Conservation (phyloP, 2,329 filamentous ascomycete genomes). For the Penicillium freii region DNA sequence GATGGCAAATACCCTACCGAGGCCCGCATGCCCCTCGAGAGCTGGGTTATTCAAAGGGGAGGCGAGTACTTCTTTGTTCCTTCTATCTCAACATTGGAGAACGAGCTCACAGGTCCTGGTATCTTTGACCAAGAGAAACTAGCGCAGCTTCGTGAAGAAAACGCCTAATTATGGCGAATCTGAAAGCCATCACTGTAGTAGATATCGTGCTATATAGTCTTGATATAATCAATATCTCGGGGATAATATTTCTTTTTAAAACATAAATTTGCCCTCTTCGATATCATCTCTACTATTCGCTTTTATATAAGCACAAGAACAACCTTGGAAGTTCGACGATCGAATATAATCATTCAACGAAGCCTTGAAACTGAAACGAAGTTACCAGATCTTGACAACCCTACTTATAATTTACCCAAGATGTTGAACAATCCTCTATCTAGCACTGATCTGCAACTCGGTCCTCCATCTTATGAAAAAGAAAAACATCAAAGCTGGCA, state of each 20-base stretch:
- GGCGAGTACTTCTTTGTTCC: conserved; percentile 51
- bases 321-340: background rate
- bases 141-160: background rate
- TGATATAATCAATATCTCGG: background rate
- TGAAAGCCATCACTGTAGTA: background rate
- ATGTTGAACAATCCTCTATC: no score
- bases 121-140: conserved; percentile 3
- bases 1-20: conserved; percentile 14
- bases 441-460: background rate
- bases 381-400: background rate
- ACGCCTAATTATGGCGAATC: background rate
- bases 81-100: conserved; percentile 32
- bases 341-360: background rate
- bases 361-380: background rate
- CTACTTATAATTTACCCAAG: no score
- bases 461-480: background rate
- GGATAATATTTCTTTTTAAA: background rate
- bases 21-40: conserved; percentile 24
- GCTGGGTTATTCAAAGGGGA: conserved; percentile 44
- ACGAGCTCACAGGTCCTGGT: conserved; percentile 1
- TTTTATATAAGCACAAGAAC: background rate
- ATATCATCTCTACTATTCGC: background rate
- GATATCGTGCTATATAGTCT: no score
- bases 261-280: background rate
- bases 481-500: background rate